A percentile compares a stretch with the other conserved stretches of the same genome.
These are phyloP conservation scores for Terfezia claveryi DNA, from an alignment of 495 filamentous ascomycete genomes.

Conservation along the genomic window DNA sequence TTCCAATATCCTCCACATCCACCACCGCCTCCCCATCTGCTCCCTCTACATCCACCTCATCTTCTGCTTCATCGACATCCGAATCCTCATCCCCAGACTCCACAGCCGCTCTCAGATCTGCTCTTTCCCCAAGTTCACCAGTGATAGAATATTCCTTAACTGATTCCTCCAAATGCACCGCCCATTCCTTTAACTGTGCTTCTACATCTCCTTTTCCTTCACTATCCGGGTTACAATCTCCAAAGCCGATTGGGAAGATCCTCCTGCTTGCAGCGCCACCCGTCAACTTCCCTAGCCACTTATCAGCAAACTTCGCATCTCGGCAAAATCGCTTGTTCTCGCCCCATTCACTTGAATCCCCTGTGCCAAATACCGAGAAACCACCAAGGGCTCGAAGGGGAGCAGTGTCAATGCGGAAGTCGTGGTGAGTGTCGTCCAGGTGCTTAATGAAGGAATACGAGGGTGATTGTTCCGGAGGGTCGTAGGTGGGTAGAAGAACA, in stretches of 20 bases:
- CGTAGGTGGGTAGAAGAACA: constrained; percentile 64
- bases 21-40: constrained; percentile 21
- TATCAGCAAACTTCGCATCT: constrained; percentile 71
- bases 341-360: constrained; percentile 77
- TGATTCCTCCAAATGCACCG: constrained; percentile 45
- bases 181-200: constrained; percentile 52
- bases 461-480: constrained; percentile 53
- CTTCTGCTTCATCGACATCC: constrained; percentile 27
- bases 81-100: constrained; percentile 38
- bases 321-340: constrained; percentile 76
- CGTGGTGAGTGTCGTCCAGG: constrained; percentile 74
- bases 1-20: constrained; percentile 73
- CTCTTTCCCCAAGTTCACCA: constrained; percentile 21
- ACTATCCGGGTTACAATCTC: constrained; percentile 46
- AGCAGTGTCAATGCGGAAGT: constrained; percentile 84
- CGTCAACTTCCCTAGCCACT: constrained; percentile 86
- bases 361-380: constrained; percentile 85
- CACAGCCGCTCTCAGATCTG: constrained; percentile 35
- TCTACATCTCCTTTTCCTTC: constrained; percentile 26
- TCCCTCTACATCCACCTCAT: constrained; percentile 11
- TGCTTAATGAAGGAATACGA: constrained; percentile 64
- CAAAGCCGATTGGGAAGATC: constrained; percentile 69
- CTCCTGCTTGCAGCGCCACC: constrained; percentile 26
- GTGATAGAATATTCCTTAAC: constrained; percentile 36
- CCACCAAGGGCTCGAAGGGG: constrained; percentile 54